Conservation (phyloP, 441 rosid species). For the Pelargonium citronellum region DNA sequence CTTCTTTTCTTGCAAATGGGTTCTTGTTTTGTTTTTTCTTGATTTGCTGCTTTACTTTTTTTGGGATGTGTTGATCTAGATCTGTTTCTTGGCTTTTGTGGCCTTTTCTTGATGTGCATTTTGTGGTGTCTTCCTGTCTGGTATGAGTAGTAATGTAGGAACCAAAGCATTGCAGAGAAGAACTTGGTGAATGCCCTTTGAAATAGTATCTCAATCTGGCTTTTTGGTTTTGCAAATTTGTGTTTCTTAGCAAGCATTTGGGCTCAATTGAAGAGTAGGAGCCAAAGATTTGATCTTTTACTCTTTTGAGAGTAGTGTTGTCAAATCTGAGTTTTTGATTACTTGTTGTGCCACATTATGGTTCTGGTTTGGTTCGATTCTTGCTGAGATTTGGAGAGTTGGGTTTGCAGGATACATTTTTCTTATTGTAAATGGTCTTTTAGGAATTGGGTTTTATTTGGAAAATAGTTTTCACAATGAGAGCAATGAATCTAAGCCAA, state of each 20-base stretch:
- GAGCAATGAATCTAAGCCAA: no score
- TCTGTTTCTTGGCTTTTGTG: constrained; percentile 31
- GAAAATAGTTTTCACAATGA: no score
- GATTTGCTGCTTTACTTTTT: constrained; percentile 3
- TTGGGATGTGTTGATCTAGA: constrained; percentile 37
- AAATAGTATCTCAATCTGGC: background rate
- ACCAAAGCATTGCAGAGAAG: no score
- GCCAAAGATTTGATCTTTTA: background rate
- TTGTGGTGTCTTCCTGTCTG: constrained; percentile 9
- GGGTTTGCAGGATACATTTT: constrained; percentile 7
- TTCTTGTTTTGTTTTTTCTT: background rate
- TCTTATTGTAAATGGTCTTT: background rate
- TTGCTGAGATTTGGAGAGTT: constrained; percentile 9
- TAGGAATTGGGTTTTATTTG: background rate
- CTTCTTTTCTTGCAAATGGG: constrained; percentile 16
- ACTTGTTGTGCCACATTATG: background rate
- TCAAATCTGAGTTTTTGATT: constrained; percentile 34
- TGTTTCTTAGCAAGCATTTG: background rate
- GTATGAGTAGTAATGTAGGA: background rate
- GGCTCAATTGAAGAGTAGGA: background rate
- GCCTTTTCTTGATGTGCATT: constrained; percentile 22
- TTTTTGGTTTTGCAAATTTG: background rate
- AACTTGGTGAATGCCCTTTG: background rate
- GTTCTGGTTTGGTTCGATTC: constrained; percentile 7
- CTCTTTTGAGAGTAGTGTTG: constrained; percentile 17